Base-by-base conservation (phyloP, 257 asterid species). In the Solanum ahanhuiri region DNA sequence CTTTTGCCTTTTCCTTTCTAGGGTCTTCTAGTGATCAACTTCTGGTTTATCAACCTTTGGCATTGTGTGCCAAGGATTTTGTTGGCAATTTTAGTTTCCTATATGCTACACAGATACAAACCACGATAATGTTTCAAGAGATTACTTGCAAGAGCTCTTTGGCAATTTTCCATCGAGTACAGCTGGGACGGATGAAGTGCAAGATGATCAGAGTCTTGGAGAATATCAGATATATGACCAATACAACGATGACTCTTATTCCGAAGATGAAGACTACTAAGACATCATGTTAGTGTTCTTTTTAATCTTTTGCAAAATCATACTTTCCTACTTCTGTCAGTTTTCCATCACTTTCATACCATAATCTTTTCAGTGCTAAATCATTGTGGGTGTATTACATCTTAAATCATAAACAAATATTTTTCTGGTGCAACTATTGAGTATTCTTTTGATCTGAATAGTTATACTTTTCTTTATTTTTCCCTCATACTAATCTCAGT, bases 101-200 rank as follows among this genome's bases (percentile, higher is more conserved):
- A 86, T 86, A 89, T 91, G 60, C 86, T 14, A 75, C 54, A 79
- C 85, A 93, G 96, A 94, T 87, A 90, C 88, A 69, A 94, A 91
- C 86, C 89, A 90, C 35, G 98, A 91, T 85, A 94, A 91, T 83
- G 75, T 94, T 86, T 95, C 98, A 4, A 91, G 91, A 86, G 93
- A 88, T 88, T 94, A 93, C 89, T 95, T 96, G 67, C 99, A 94
- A 85, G 96, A 93, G 71, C 99, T 96, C 41, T 96, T 96, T 88
- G 97, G 93, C n/a, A 90, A 94, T 88, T 96, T 93, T 60, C 96
- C 98, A 33, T 90, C 89, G 35, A 91, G 89, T 48, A 91, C 90
- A 73, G 89, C 64, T 22, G 92, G 88, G 23, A 90, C 84, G 48
- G 88, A 88, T 87, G 94, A 87, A 72, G 63, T 87, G 91, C 87